A percentile compares a stretch with the other conserved stretches of the same genome.
Conservation (phyloP, 2,329 filamentous ascomycete genomes). For the Penicillium sp. region DNA sequence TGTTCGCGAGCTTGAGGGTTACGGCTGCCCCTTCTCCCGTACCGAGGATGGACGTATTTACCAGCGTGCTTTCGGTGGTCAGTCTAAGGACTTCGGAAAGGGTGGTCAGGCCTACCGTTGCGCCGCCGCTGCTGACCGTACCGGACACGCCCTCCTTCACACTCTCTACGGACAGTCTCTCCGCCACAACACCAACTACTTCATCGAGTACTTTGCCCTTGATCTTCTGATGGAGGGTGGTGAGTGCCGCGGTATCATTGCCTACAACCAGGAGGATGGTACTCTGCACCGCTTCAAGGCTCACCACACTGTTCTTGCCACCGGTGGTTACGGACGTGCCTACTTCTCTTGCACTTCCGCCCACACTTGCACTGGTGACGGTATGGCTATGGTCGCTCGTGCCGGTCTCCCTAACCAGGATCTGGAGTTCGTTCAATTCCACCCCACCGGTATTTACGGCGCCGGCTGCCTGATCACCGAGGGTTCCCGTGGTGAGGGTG, state of each 20-base stretch:
- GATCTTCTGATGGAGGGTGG: constrained; percentile 98
- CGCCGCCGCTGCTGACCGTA: constrained; percentile 93
- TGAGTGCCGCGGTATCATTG: constrained; percentile 91
- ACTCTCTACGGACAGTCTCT: constrained; percentile 97
- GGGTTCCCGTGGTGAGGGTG: constrained; percentile 95
- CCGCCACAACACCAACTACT: constrained; percentile 98
- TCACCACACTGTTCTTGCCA: constrained; percentile 94
- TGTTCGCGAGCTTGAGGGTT: constrained; percentile 94
- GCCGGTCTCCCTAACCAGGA: constrained; percentile 98
- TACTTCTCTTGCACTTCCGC: constrained; percentile 99
- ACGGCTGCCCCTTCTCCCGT: constrained; percentile 88
- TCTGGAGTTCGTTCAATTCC: constrained; percentile 99
- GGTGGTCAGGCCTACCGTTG: constrained; percentile 97
- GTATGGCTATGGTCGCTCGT: constrained; percentile 98
- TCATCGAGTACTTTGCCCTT: constrained; percentile 97
- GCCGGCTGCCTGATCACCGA: constrained; percentile 97
- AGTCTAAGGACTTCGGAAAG: constrained; percentile 92
- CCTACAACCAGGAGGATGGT: constrained; percentile 98
- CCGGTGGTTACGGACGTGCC: constrained; percentile 93
- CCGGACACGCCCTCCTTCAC: constrained; percentile 94
- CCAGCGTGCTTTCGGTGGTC: constrained; percentile 97
- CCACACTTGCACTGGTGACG: constrained; percentile 97
- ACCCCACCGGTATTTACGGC: constrained; percentile 98
- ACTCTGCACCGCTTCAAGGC: constrained; percentile 95
- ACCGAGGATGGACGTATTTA: constrained; percentile 97